phyloP scores from a whole-genome alignment of 2,329 filamentous ascomycete genomes.

The Fusarium fracticaudum region DNA sequence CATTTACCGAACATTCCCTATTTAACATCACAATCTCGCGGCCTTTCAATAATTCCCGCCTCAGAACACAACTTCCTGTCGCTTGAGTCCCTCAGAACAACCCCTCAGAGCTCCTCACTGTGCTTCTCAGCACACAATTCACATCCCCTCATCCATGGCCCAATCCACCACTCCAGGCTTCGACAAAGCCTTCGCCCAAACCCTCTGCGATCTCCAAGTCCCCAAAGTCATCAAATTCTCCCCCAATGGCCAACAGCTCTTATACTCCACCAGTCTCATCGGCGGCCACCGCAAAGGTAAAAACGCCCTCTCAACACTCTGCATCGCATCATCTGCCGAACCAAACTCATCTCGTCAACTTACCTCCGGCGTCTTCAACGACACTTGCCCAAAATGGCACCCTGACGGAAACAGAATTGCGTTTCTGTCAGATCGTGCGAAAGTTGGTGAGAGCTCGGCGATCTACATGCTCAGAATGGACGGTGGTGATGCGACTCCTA shows the following conservation, averaged over 20 bases:
- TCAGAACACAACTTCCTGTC: neutral
- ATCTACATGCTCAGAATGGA: slow-evolving; percentile 34
- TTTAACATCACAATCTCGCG: too few relatives aligned
- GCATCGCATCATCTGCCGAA: slow-evolving; percentile 23
- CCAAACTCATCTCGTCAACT: slow-evolving; percentile 4
- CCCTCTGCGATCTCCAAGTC: slow-evolving; percentile 23
- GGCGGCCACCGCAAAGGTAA: slow-evolving; percentile 13
- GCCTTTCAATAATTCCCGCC: neutral
- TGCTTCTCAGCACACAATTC: neutral
- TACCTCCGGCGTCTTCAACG: slow-evolving; percentile 3
- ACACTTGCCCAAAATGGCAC: slow-evolving; percentile 7
- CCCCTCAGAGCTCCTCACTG: too few relatives aligned
- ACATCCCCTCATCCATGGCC: too few relatives aligned
- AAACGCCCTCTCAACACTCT: slow-evolving; percentile 18
- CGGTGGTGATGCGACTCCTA: slow-evolving; percentile 22
- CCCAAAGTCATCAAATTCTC: slow-evolving; percentile 16
- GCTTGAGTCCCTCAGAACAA: too few relatives aligned
- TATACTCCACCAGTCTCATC: slow-evolving; percentile 9
- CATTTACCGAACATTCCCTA: accelerated
- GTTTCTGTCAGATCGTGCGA: slow-evolving; percentile 31
- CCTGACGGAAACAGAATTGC: slow-evolving; percentile 3
- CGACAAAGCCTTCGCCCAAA: slow-evolving; percentile 12
- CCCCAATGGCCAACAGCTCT: neutral
- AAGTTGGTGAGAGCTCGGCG: slow-evolving; percentile 43
- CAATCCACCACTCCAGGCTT: neutral